phyloP scores from a whole-genome alignment of 2,329 filamentous ascomycete species.

The Cladosporium oxysporum region DNA sequence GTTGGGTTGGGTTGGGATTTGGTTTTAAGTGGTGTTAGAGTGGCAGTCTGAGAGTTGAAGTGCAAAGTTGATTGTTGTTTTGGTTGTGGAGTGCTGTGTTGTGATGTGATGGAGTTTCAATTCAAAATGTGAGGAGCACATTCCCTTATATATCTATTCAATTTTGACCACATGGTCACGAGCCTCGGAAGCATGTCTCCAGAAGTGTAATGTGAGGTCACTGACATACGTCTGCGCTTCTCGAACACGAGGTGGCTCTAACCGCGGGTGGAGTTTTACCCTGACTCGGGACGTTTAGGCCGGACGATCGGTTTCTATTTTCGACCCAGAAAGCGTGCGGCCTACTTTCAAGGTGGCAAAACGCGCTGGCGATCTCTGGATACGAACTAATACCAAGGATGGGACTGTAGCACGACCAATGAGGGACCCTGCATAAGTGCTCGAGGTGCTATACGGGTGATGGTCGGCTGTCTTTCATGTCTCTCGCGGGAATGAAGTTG shows the following conservation, averaged over 20 bases:
- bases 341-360: conserved; percentile 2
- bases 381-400: not conserved
- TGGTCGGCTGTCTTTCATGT: not conserved
- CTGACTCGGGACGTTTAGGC: not conserved
- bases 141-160: not conserved
- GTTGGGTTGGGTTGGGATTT: conserved; percentile 9
- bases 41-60: conserved; percentile 1
- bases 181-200: conserved; percentile 1
- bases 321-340: conserved; percentile 1
- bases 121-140: not conserved
- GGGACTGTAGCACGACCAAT: not conserved
- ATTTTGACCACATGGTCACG: not conserved
- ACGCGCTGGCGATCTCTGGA: not conserved
- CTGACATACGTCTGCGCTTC: not conserved
- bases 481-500: not conserved
- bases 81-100: not conserved
- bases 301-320: conserved; percentile 14
- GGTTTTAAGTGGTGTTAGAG: conserved; percentile 9
- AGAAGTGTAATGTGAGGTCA: conserved; percentile 10
- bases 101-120: not conserved
- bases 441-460: conserved; percentile 5
- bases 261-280: not conserved
- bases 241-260: conserved; percentile 7
- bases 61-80: not conserved
- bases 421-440: not conserved